Percentiles rank a stretch among this genome's conserved stretches.
Conservation (phyloP, 169 alveolate species). For the Plasmodium ovale region DNA sequence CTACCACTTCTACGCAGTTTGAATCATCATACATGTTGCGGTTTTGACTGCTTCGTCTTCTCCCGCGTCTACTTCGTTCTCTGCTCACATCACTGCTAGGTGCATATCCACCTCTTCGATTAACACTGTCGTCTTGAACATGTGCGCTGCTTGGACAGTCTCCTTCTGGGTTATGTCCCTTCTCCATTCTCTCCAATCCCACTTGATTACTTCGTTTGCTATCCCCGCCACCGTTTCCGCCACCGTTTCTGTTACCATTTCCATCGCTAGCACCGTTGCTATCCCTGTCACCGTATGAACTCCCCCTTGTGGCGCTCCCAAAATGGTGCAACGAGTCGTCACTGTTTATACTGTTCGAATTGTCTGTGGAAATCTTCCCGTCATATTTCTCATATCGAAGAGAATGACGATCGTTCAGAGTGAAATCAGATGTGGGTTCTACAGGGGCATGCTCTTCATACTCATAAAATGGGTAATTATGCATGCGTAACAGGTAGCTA, state of each 20-base stretch:
- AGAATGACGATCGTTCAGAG: background rate
- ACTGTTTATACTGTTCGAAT: background rate
- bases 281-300: background rate
- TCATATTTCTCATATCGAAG: background rate
- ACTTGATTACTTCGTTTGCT: background rate
- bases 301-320: background rate
- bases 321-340: background rate
- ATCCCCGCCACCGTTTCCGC: background rate
- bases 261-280: background rate
- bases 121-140: too few species aligned
- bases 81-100: too few species aligned
- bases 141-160: too few species aligned
- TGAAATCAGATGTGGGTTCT: slow-evolving; percentile 3
- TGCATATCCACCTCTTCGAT: too few species aligned
- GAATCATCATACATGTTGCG: too few species aligned
- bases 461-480: slow-evolving; percentile 37
- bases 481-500: slow-evolving; percentile 60
- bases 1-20: too few species aligned
- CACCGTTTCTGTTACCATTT: background rate
- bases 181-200: too few species aligned
- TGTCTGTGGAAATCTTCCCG: background rate
- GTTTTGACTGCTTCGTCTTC: too few species aligned
- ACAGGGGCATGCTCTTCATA: slow-evolving; percentile 26
- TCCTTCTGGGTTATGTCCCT: too few species aligned
- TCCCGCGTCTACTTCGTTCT: too few species aligned